Conservation (phyloP, 495 filamentous ascomycete genomes). For the Hypoxylon intermedium region DNA sequence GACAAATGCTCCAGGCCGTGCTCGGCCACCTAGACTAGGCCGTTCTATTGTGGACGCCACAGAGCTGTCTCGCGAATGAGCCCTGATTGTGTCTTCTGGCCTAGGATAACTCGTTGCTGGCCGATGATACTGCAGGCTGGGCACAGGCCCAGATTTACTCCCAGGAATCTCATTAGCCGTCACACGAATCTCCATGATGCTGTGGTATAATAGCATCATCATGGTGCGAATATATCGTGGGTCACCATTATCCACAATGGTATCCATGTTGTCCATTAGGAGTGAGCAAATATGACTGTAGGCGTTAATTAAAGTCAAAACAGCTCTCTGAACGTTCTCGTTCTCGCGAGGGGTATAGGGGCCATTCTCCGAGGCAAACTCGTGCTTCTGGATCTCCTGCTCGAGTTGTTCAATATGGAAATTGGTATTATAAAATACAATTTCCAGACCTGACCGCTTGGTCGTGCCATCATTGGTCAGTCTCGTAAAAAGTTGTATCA, state of each 20-base stretch:
- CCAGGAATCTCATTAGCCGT: conserved; percentile 45
- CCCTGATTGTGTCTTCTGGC: conserved; percentile 51
- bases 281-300: conserved; percentile 78
- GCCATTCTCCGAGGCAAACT: conserved; percentile 59
- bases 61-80: conserved; percentile 58
- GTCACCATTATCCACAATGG: conserved; percentile 76
- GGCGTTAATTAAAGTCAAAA: conserved; percentile 73
- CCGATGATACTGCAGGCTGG: conserved; percentile 31
- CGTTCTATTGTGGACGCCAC: conserved; percentile 69
- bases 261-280: conserved; percentile 70
- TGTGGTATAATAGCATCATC: conserved; percentile 80
- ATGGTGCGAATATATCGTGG: conserved; percentile 80
- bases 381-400: conserved; percentile 71
- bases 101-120: conserved; percentile 17
- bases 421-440: conserved; percentile 78
- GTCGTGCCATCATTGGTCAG: conserved; percentile 71
- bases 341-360: conserved; percentile 62
- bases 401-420: conserved; percentile 77
- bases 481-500: conserved; percentile 74
- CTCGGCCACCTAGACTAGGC: conserved; percentile 54
- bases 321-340: conserved; percentile 70
- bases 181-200: conserved; percentile 74
- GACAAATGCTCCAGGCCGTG: conserved; percentile 68
- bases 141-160: conserved; percentile 54
- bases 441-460: conserved; percentile 74